phyloP scores from a whole-genome alignment of 768 basidiomycete species.

The Ramaria sp. region DNA sequence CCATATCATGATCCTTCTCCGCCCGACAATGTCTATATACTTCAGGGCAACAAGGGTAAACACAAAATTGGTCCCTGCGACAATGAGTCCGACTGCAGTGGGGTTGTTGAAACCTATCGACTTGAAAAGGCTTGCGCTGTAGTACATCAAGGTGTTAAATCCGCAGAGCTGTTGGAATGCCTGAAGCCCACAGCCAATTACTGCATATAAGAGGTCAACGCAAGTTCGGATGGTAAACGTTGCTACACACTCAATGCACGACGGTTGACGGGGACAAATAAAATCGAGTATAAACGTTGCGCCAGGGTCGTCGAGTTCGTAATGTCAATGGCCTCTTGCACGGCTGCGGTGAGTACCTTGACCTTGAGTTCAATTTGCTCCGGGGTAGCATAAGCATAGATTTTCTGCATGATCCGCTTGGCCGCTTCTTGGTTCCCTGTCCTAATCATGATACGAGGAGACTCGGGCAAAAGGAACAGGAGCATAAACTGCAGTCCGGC shows the following conservation, averaged over 20 bases:
- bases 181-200: conserved; percentile 72
- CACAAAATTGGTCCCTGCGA: conserved; percentile 69
- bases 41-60: conserved; percentile 69
- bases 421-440: conserved; percentile 42
- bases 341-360: conserved; percentile 47
- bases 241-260: conserved; percentile 53
- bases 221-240: background rate
- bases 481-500: conserved; percentile 52
- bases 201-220: conserved; percentile 22
- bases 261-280: conserved; percentile 48
- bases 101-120: conserved; percentile 76
- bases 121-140: conserved; percentile 70
- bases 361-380: conserved; percentile 62
- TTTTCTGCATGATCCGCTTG: conserved; percentile 39
- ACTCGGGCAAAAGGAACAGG: conserved; percentile 64
- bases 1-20: conserved; percentile 58
- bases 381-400: conserved; percentile 56
- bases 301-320: conserved; percentile 50
- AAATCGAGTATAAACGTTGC: conserved; percentile 44
- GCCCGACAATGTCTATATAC: conserved; percentile 62
- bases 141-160: conserved; percentile 72
- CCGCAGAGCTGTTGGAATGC: conserved; percentile 79
- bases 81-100: conserved; percentile 68
- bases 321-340: conserved; percentile 52
- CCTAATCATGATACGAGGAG: conserved; percentile 61